Evolutionary conservation across 148 eudicot species (phyloP), one percentile per base, ranked within the genome.

Genomic region (Fagopyrum homotropicum): DNA sequence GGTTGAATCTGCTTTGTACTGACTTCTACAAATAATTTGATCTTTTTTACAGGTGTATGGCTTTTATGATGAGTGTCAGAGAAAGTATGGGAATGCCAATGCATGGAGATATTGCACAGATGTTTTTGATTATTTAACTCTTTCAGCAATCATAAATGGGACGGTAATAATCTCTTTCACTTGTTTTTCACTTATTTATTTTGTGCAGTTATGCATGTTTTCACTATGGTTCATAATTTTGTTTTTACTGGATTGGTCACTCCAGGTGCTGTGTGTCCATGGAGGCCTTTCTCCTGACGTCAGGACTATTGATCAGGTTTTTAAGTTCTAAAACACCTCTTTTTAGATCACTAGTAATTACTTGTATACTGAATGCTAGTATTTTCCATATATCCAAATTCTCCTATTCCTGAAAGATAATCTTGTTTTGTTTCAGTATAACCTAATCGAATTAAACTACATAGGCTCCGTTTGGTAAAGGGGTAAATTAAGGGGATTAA

Each of bases 21-120:
- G 59, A 52, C 15, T 12, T 1, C 57, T 12, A 52, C 5, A 52
- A 52, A 61, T 4, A 29, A 66, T 12, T 66, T 40, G 45, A 30
- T 63, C 0, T 57, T 56, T 56, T 29, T 6, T 76, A 45, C 79
- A 95, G 99, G 99, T 95, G 55, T 92, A 92, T 84, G 99, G 99
- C 26, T 95, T 95, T 73, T 95, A 95, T 83, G 99, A 95, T 77
- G 99, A 95, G 78, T 95, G 99, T 81, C 99, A 95, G 77, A 88
- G 99, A 82, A 95, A 95, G 88, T 95, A 95, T 81, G 99, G 99
- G 77, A 95, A 95, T 82, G 98, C 99, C 73, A 95, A 95, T 84
- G 99, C 98, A 48, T 95, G 99, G 99, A 90, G 99, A 82, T 95
- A 95, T 77, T 95, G 99, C 91, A 92, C 99, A 2, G 99, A 92